Evolutionary conservation across 2,329 filamentous ascomycete genomes (phyloP).

Genomic region (Monilinia polystroma): DNA sequence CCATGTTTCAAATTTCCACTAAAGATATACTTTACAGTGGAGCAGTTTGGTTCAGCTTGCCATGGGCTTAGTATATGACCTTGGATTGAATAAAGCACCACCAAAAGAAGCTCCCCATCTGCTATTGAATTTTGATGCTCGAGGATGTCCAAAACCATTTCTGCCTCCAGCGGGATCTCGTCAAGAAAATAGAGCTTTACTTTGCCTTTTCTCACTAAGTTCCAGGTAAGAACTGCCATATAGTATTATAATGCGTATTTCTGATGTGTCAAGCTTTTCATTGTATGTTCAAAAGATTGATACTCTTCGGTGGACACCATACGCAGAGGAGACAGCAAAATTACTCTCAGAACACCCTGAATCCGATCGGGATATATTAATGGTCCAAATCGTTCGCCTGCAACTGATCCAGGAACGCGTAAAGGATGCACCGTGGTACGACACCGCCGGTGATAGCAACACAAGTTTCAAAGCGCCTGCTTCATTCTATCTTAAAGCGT

Average conservation of each 20-base stretch:
- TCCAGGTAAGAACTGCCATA: slow-evolving; percentile 40
- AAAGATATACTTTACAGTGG: not conserved
- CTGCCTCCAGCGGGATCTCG: slow-evolving; percentile 42
- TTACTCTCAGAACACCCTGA: slow-evolving; percentile 49
- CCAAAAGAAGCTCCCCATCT: slow-evolving; percentile 22
- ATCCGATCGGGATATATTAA: slow-evolving; percentile 49
- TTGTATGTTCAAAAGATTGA: slow-evolving; percentile 50
- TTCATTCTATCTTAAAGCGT: slow-evolving; percentile 40
- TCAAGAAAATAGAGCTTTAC: slow-evolving; percentile 51
- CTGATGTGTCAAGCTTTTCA: slow-evolving; percentile 39
- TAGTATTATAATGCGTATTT: not conserved
- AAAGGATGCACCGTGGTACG: slow-evolving; percentile 10
- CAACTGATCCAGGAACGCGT: slow-evolving; percentile 35
- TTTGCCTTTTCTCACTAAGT: slow-evolving; percentile 49
- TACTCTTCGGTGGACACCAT: slow-evolving; percentile 54
- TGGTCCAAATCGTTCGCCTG: slow-evolving; percentile 46
- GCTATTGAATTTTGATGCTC: slow-evolving; percentile 15
- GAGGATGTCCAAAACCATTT: slow-evolving; percentile 19
- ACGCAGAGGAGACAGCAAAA: slow-evolving; percentile 57
- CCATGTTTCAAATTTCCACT: not conserved
- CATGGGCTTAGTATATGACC: slow-evolving; percentile 26
- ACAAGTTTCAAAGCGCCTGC: slow-evolving; percentile 32
- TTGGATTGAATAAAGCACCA: slow-evolving; percentile 27
- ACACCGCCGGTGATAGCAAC: not conserved
- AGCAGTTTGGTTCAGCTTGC: slow-evolving; percentile 26